Evolutionary conservation across 768 basidiomycete species (phyloP), one percentile per base, ranked within the genome.

Genomic region (Suillus brevipes): DNA sequence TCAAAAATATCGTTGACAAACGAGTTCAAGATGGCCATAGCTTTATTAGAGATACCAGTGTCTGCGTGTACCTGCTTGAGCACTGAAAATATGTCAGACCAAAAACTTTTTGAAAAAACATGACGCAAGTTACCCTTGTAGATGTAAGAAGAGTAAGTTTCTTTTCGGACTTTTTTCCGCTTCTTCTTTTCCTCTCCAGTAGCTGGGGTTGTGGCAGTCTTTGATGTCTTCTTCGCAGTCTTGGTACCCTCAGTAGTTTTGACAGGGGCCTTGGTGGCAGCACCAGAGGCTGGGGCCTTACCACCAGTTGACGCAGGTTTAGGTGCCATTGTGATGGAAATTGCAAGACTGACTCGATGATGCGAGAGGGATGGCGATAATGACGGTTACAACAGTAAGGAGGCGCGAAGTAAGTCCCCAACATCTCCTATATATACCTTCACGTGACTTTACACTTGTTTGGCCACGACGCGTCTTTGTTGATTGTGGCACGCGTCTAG

Each of bases 31-130:
- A 97, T 96, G 66, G 94, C 91, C 94, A 97, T 96, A 25, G 94
- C 95, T 85, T 97, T 97, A 89, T 97, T 98, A 63, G 95, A 96
- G 82, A 98, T 98, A 89, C 96, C 97, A 60, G 94, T 99, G 75
- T 98, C 97, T 60, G 96, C 95, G 83, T 98, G 97, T 65, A 98
- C 96, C 82, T 98, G 95, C 81, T 94, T 95, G 67, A 97, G 87
- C 72, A 96, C 95, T 23, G 47, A 55, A 68, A 42, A 31, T n/a
- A 49, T 23, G 43, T 70, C 20, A 67, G 63, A 34, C 28, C 14
- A 31, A 43, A 49, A 12, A 36, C 59, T 62, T n/a, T 52, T 52
- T 31, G 49, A 18, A 0, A 38, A 50, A 1, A 58, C 14, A 25
- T 53, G 55, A 50, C n/a, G 69, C 73, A 2, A 7, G 18, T n/a